Percentiles rank a stretch among this genome's conserved stretches.
Conservation (phyloP, 108 stramenopile species). For the Ochromonas danica region DNA sequence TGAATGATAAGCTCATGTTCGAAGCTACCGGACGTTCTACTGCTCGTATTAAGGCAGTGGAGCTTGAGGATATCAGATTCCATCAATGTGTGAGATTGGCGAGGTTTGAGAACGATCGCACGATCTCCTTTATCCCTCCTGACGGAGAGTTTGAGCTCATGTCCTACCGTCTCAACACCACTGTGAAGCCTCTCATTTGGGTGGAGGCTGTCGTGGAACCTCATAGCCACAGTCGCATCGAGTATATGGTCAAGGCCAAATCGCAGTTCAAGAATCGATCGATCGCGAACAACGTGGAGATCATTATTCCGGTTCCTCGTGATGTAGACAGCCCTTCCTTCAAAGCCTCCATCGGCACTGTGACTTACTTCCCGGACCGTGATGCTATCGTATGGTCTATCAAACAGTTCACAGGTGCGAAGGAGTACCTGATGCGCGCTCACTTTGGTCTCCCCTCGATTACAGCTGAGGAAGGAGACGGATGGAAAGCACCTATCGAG, state of each 20-base stretch:
- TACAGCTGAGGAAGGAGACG: constrained; percentile 70
- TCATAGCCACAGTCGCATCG: constrained; percentile 88
- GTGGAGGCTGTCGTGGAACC: constrained; percentile 92
- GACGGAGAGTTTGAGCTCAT: constrained; percentile 99
- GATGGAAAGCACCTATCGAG: constrained; percentile 86
- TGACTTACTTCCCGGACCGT: constrained; percentile 95
- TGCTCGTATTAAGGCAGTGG: constrained; percentile 84
- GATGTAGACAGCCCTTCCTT: constrained; percentile 98
- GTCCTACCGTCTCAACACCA: constrained; percentile 97
- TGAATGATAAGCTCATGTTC: constrained; percentile 99
- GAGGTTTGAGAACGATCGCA: constrained; percentile 97
- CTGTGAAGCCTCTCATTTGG: constrained; percentile 99
- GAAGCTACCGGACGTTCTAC: constrained; percentile 72
- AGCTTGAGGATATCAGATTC: constrained; percentile 98
- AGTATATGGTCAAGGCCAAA: constrained; percentile 99
- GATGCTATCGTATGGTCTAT: constrained; percentile 96
- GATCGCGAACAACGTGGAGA: constrained; percentile 98
- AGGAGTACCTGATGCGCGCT: constrained; percentile 96
- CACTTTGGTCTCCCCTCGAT: constrained; percentile 97
- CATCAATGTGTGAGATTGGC: constrained; percentile 98
- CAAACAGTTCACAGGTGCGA: constrained; percentile 77
- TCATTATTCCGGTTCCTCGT: constrained; percentile 95
- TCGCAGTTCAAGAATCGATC: constrained; percentile 93
- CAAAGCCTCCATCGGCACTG: constrained; percentile 88
- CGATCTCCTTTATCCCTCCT: constrained; percentile 98